Evolutionary conservation across 257 asterid species (phyloP).

Genomic region (Oldenlandia corymbosa): DNA sequence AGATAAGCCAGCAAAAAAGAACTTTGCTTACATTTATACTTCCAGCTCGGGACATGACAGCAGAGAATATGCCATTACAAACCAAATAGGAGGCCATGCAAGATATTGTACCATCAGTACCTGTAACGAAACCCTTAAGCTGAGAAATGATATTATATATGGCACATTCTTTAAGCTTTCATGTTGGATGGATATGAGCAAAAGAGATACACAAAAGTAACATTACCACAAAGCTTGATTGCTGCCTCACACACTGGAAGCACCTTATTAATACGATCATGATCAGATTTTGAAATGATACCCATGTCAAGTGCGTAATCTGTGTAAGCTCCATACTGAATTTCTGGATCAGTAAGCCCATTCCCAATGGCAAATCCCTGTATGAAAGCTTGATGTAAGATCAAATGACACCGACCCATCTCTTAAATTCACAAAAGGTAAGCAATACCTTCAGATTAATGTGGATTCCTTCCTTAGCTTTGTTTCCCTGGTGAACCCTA

Average conservation of each 20-base stretch:
- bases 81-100: constrained; percentile 82
- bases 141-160: constrained; percentile 4
- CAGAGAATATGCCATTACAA: constrained; percentile 63
- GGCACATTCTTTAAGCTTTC: not conserved
- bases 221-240: constrained; percentile 80
- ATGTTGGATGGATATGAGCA: not conserved
- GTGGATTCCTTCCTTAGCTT: constrained; percentile 72
- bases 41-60: constrained; percentile 58
- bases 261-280: constrained; percentile 67
- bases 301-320: constrained; percentile 92
- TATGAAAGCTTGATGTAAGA: constrained; percentile 24
- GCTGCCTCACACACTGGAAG: constrained; percentile 80
- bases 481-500: constrained; percentile 79
- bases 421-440: not conserved
- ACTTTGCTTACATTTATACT: constrained; percentile 56
- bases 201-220: not conserved
- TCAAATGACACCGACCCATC: not conserved
- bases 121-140: constrained; percentile 37
- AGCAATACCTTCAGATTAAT: constrained; percentile 72
- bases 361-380: constrained; percentile 97
- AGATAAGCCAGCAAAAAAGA: not conserved
- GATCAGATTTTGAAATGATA: constrained; percentile 54
- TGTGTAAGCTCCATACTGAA: constrained; percentile 84
- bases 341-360: constrained; percentile 92
- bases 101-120: constrained; percentile 76